Evolutionary conservation across 2,329 filamentous ascomycete species (phyloP).

Genomic region (Aspergillus jensenii): DNA sequence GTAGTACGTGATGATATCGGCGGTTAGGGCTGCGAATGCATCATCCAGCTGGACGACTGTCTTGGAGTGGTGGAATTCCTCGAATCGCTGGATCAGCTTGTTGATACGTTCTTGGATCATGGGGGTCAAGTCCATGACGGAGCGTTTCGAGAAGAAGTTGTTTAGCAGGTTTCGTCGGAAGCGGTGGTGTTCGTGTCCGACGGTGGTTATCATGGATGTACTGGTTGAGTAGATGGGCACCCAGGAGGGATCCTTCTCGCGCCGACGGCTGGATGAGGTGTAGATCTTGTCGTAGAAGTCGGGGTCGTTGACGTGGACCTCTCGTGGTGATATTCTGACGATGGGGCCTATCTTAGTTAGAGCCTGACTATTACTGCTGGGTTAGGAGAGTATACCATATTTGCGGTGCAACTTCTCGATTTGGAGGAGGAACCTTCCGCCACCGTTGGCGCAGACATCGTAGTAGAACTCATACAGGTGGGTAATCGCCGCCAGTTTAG

Average conservation of each 20-base stretch:
- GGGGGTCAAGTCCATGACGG: conserved; percentile 13
- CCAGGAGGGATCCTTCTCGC: no score
- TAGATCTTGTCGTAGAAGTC: conserved; percentile 5
- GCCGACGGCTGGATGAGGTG: not conserved
- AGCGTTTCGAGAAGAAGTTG: conserved; percentile 25
- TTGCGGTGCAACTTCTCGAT: not conserved
- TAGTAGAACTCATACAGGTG: conserved; percentile 6
- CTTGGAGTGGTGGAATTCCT: not conserved
- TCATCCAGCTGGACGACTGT: not conserved
- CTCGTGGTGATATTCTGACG: conserved; percentile 1
- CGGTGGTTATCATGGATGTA: conserved; percentile 16
- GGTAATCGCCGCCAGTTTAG: not conserved
- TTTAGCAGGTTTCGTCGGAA: conserved; percentile 19
- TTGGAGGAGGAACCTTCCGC: not conserved
- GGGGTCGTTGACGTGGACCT: conserved; percentile 1
- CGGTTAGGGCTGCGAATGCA: not conserved
- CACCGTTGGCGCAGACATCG: not conserved
- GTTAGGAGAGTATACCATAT: not conserved
- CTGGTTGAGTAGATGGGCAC: no score
- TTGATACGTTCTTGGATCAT: conserved; percentile 17
- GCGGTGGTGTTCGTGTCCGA: conserved; percentile 21
- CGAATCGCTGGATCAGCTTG: conserved; percentile 15
- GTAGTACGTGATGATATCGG: not conserved
- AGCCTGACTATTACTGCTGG: no score
- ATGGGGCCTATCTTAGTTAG: not conserved